Conservation (phyloP, 176 grass and related monocot genomes). For the Hyparrhenia diplandra region DNA sequence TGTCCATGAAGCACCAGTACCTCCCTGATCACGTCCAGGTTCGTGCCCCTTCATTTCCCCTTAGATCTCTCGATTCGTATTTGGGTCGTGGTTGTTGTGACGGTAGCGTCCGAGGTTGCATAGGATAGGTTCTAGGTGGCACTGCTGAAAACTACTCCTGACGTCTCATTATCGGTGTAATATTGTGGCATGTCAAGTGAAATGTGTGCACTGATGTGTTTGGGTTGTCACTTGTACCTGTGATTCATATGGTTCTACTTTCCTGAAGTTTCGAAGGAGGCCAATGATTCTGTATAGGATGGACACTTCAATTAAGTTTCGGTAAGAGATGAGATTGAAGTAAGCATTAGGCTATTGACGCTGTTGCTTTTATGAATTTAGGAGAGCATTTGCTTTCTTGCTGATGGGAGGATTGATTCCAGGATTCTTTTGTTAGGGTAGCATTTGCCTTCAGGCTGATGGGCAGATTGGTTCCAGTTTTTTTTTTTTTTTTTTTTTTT, state of each 20-base stretch:
- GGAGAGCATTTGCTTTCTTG: not conserved
- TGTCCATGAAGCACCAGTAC: conserved; percentile 99
- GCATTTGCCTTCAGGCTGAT: not conserved
- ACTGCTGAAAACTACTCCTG: not conserved
- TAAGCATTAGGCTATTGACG: not conserved
- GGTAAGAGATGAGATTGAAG: not conserved
- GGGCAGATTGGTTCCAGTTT: not conserved
- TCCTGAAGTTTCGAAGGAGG: not conserved
- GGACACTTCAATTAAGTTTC: not conserved
- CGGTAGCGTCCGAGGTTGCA: not conserved
- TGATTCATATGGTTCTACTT: not conserved
- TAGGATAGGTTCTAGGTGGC: not conserved
- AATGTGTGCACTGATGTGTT: not conserved
- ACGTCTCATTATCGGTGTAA: not conserved
- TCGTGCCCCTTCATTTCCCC: not conserved
- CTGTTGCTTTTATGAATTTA: not conserved
- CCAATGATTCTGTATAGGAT: not conserved
- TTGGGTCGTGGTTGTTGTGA: not conserved
- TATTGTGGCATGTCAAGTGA: not conserved
- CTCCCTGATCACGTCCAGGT: conserved; percentile 77
- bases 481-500: too few species aligned
- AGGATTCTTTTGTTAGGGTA: not conserved
- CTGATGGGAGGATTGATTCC: not conserved
- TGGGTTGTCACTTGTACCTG: not conserved
- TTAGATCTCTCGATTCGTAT: not conserved